Percentiles rank a stretch among this genome's conserved stretches.
Conservation (phyloP, 495 filamentous ascomycete genomes). For the Daldinia childiae region DNA sequence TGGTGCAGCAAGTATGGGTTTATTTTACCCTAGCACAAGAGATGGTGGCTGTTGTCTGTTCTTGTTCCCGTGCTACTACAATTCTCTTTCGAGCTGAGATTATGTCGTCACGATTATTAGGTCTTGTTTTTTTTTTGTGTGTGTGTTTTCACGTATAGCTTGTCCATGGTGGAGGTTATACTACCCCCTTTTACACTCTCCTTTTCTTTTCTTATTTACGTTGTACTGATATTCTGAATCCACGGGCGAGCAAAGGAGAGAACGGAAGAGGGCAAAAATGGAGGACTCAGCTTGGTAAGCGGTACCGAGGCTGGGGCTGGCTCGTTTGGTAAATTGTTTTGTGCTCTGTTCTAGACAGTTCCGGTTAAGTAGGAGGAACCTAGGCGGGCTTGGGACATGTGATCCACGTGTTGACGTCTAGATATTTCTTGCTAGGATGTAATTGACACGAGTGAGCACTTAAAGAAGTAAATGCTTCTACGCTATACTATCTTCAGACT, state of each 20-base stretch:
- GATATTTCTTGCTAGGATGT: conserved; percentile 33
- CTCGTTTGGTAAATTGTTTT: conserved; percentile 36
- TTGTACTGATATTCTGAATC: conserved; percentile 12
- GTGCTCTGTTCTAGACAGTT: conserved; percentile 18
- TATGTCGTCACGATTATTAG: conserved; percentile 37
- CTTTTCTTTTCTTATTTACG: conserved; percentile 4
- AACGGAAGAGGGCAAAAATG: conserved; percentile 9
- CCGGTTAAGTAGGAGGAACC: conserved; percentile 4
- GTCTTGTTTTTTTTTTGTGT: background rate
- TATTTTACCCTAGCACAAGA: conserved; percentile 14
- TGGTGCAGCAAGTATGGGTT: conserved; percentile 28
- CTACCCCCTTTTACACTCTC: background rate
- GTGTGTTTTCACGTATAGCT: conserved; percentile 25
- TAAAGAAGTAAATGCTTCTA: conserved; percentile 12
- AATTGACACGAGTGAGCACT: conserved; percentile 36
- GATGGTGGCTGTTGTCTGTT: conserved; percentile 28
- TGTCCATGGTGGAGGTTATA: conserved; percentile 2
- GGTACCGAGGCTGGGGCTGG: conserved; percentile 19
- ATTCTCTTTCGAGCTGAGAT: conserved; percentile 20
- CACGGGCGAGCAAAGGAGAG: conserved; percentile 12
- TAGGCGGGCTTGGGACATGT: conserved; percentile 23
- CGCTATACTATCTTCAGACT: conserved; percentile 8
- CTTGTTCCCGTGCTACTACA: conserved; percentile 10
- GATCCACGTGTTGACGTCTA: conserved; percentile 25
- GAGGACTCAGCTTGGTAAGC: conserved; percentile 15